A percentile compares a stretch with the other conserved stretches of the same genome.
phyloP scores from a whole-genome alignment of 257 asterid genomes.

The Solanum habrochaites region DNA sequence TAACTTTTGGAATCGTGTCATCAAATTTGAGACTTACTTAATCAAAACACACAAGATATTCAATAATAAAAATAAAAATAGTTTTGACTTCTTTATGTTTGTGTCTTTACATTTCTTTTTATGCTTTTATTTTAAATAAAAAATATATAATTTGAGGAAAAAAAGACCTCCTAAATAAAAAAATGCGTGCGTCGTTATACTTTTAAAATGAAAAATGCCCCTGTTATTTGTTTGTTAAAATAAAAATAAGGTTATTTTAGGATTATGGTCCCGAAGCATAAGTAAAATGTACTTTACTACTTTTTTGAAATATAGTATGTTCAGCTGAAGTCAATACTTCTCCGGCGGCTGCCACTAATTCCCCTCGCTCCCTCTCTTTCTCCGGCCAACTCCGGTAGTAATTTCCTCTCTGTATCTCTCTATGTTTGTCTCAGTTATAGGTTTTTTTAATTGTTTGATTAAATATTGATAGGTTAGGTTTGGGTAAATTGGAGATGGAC shows the following conservation, averaged over 20 bases:
- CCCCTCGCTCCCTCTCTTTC: not conserved
- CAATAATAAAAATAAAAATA: not conserved
- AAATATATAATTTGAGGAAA: too few species aligned
- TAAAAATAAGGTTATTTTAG: not conserved
- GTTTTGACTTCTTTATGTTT: not conserved
- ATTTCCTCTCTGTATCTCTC: not conserved
- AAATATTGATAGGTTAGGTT: not conserved
- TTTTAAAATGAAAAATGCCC: too few species aligned
- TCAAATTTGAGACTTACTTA: not conserved
- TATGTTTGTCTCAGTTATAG: not conserved
- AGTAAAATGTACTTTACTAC: too few species aligned
- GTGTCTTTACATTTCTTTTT: not conserved
- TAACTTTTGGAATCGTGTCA: too few species aligned
- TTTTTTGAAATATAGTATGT: too few species aligned
- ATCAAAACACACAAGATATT: not conserved
- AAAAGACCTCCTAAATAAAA: too few species aligned
- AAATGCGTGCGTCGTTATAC: too few species aligned
- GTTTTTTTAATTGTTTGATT: not conserved
- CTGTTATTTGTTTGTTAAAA: too few species aligned
- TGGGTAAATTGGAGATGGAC: slow-evolving; percentile 31
- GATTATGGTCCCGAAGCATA: too few species aligned
- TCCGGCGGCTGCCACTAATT: not conserved
- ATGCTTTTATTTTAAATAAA: not conserved
- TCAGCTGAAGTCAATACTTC: not conserved
- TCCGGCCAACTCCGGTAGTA: not conserved